Base-by-base conservation (phyloP, 2,329 filamentous ascomycete species). In the Apiospora sp. region DNA sequence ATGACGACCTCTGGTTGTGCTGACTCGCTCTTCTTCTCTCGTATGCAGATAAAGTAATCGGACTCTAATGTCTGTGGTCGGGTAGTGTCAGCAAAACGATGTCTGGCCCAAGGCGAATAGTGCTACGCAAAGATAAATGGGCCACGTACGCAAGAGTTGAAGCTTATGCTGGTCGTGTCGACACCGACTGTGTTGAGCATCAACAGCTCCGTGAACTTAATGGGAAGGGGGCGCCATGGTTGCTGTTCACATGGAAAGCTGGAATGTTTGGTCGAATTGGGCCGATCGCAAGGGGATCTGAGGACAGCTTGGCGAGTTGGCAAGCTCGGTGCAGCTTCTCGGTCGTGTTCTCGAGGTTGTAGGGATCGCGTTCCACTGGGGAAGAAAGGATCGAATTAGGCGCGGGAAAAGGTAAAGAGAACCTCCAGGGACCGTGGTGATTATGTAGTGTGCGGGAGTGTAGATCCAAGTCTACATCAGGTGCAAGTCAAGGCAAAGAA, bases 1-100 rank as follows among this genome's bases (percentile, higher is more conserved):
- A 99, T 99, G 84, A 99, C 93, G 77, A 99, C 96, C 86, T 98
- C 95, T 76, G 95, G 94, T 79, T 94, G 92, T 76, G 94, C 90
- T 76, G 92, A 90, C 79, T 95, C 93, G 82, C 90, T 92, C 84
- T 95, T 93, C 87, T 97, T 96, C 86, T 98, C 96, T 84, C 96
- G 93, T 81, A 99, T 93, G 85, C 96, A 99, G 80, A 99, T 94
- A 85, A 92, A 99, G 82, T 93, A 90, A 85, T 99, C 96, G 82
- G 96, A 99, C 89, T 99, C 96, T 86, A 99, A 90, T 84, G 96
- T 99, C 95, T 98, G 75, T 73, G 51, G 72, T n/a, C 34, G 51
- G 72, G 75, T 34, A 69, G 49, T 67, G 72, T 30, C 71, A 72
- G 49, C 34, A 64, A 64, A n/a, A 34, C 37, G n/a, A 51, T 51